Conservation (phyloP, 1,139 yeast genomes). For the Debaryomycetaceae sp. region DNA sequence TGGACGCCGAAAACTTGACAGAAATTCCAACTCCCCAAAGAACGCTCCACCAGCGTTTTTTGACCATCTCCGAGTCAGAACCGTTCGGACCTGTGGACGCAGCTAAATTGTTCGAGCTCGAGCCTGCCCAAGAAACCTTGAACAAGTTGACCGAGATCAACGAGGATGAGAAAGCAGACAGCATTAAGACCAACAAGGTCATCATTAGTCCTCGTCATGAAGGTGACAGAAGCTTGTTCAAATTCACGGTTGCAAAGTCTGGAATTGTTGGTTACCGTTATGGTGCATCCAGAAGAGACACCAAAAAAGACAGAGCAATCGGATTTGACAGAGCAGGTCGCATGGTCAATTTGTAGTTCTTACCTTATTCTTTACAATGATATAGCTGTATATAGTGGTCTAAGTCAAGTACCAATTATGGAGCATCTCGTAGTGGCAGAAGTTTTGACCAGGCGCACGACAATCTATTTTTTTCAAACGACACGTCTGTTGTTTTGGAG, state of each 20-base stretch:
- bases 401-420: neutral
- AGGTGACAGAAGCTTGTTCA: slow-evolving; percentile 64
- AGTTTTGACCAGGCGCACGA: neutral
- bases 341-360: slow-evolving; percentile 36
- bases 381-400: slow-evolving; percentile 12
- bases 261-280: slow-evolving; percentile 90
- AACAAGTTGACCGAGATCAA: slow-evolving; percentile 60
- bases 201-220: slow-evolving; percentile 49
- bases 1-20: slow-evolving; percentile 67
- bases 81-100: slow-evolving; percentile 98
- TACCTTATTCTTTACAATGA: neutral
- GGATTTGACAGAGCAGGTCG: slow-evolving; percentile 73
- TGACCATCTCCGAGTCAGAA: slow-evolving; percentile 89
- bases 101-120: slow-evolving; percentile 77
- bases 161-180: slow-evolving; percentile 28
- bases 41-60: slow-evolving; percentile 77
- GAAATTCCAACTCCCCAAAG: slow-evolving; percentile 91
- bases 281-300: slow-evolving; percentile 88
- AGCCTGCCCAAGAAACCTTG: slow-evolving; percentile 79
- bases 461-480: slow-evolving; percentile 2
- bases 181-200: slow-evolving; percentile 25
- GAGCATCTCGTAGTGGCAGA: neutral
- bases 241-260: slow-evolving; percentile 71
- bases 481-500: slow-evolving; percentile 7
- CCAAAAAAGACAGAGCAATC: slow-evolving; percentile 78